Base-by-base conservation (phyloP, 768 basidiomycete species). In the Suillus placidus region DNA sequence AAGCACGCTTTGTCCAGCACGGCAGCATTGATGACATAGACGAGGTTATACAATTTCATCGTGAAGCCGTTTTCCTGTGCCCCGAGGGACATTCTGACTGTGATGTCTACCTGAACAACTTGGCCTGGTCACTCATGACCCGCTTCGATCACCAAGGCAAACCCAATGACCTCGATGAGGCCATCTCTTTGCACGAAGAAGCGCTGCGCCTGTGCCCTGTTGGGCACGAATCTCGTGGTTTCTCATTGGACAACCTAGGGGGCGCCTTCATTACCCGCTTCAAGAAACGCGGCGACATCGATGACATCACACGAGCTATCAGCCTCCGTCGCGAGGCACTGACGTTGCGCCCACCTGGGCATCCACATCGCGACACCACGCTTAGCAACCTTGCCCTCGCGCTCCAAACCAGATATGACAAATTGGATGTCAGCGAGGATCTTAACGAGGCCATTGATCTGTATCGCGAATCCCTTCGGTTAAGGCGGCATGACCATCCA, bases 121-220 rank as follows among this genome's bases (percentile, higher is more conserved):
- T 47, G n/a, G 45, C 45, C 4, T 0, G 0, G 0, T n/a, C n/a
- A n/a, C 45, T 47, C 12, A 2, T 3, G n/a, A 23, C n/a, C 4
- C n/a, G n/a, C 45, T n/a, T 47, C 12, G 0, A 12, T 3, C n/a
- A 47, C 10, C 45, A 47, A 12, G 45, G 45, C 12, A 47, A 47
- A n/a, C n/a, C 5, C 12, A 6, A n/a, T 47, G n/a, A n/a, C 45
- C 45, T 47, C 10, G 45, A 47, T 6, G n/a, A 47, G n/a, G 45
- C 10, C 45, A 47, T 47, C 10, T 47, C n/a, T n/a, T 23, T 23
- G 10, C 5, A 12, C 5, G 45, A 47, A 23, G n/a, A 23, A 47
- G 45, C 10, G 1, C 12, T 47, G 45, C 12, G n/a, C n/a, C 20
- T 45, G 43, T 1, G 9, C 0, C 9, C 43, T 45, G 43, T 45